Evolutionary conservation across 495 filamentous ascomycete species (phyloP), one percentile per base, ranked within the genome.

Genomic region (Hypoxylon subgilvum): DNA sequence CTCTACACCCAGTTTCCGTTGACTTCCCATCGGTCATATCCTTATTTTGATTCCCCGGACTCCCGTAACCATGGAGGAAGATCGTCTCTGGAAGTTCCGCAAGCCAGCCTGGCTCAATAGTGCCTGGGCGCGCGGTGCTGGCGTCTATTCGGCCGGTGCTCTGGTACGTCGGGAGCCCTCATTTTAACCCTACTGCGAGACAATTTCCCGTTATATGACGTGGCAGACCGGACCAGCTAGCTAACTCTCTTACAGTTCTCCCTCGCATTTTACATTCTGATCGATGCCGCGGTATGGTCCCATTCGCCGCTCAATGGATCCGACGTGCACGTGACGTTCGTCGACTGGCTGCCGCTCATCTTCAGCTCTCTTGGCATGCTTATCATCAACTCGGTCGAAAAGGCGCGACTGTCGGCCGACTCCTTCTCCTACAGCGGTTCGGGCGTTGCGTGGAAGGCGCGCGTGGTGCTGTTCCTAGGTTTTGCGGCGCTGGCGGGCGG

Each of bases 321-420:
- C 14, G 73, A 84, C 70, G 83, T 96, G 45, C 92, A 99, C 79
- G 86, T 99, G 67, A 92, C 83, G 70, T 97, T 97, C 74, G 83
- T 97, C 67, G 95, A 99, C 82, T 99, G 95, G 95, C 90, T 99
- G 61, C 95, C 95, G 16, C 86, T 91, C 50, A 96, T 99, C 78
- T 99, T 96, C 79, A 89, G 85, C 38, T 82, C 86, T 42, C 82
- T 97, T 16, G 95, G 95, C 39, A 97, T 97, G 95, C 87, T 97
- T 6, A 91, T 97, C 62, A 97, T 99, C 84, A 99, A 97, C 80
- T 90, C 85, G 51, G 96, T 99, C 63, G 95, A 99, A 72, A 97
- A 97, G 79, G 82, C 86, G 9, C 81, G 92, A 14, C 77, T 99
- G 65, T 87, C 85, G 52, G 88, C 88, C 35, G 94, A 97, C 72